Base-by-base conservation (phyloP, 2,329 filamentous ascomycete genomes). In the Colletotrichum abscissum region DNA sequence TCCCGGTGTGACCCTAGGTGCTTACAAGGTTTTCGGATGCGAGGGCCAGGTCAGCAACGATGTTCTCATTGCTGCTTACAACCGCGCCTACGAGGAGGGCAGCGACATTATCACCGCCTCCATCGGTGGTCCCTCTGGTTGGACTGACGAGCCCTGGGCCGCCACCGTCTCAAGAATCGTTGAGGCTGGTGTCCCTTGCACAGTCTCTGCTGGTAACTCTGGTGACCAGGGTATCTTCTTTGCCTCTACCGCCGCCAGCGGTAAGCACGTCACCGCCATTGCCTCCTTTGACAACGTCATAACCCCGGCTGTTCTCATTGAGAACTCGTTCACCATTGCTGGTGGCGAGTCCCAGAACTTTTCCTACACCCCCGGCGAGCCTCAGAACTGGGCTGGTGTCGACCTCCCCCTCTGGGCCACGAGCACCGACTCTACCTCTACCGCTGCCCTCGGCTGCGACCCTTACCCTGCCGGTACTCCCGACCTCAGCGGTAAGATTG, bases 31-130 rank as follows among this genome's bases (percentile, higher is more conserved):
- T 4, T 90, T 91, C 69, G 88, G 88, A 58, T 92, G 89, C 78
- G 71, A 77, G 1, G 89, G 88, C 46, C 78, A 81, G 42, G 83
- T 86, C n/a, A 79, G 81, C 16, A 88, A 88, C 76, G 90, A 92
- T 72, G 82, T 92, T 9, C 79, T 92, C 64, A 89, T 92, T 56
- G 85, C 86, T 9, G 89, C 90, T 1, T 91, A 88, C 78, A 87
- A 89, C 80, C 86, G 85, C 77, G 91, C 91, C 0, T 91, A 87
- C 75, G 86, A 92, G 77, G 89, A 86, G n/a, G 89, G 88, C 42
- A 86, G 86, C 46, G 82, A 90, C 76, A 87, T 91, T 75, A 90
- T 91, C 77, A 89, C 87, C 1, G 84, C 87, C 1, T 89, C 88
- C 3, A 86, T 90, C 56, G 88, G 88, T n/a, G 84, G 84, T 0